Evolutionary conservation across 176 grass and related monocot genomes (phyloP).

Genomic region (Avena insularis): DNA sequence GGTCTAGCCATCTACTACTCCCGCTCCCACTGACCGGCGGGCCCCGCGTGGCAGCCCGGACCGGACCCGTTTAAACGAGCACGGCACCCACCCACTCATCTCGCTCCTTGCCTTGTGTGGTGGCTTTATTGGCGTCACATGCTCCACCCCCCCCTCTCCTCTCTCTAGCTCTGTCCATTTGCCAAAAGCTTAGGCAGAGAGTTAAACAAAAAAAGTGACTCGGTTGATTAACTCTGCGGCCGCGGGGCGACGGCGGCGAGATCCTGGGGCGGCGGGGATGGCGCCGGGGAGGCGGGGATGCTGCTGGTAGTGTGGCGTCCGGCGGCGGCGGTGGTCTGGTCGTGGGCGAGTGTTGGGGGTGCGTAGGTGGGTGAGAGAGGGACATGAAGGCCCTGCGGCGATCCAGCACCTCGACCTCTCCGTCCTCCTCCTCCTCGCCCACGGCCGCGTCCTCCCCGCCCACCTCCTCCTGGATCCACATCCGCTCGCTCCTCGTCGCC

Average conservation of each 20-base stretch:
- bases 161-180: slow-evolving; percentile 33
- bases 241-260: slow-evolving; percentile 40
- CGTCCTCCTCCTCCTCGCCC: slow-evolving; percentile 68
- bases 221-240: slow-evolving; percentile 41
- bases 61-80: slow-evolving; percentile 43
- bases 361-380: slow-evolving; percentile 43
- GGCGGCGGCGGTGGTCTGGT: not conserved
- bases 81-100: slow-evolving; percentile 44
- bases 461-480: slow-evolving; percentile 86
- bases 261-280: slow-evolving; percentile 52
- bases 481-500: slow-evolving; percentile 84
- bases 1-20: not conserved
- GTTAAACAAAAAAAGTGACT: slow-evolving; percentile 5
- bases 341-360: not conserved
- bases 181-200: slow-evolving; percentile 37
- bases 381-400: slow-evolving; percentile 92
- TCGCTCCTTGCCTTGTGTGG: slow-evolving; percentile 22
- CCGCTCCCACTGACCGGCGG: not conserved
- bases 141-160: not conserved
- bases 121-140: slow-evolving; percentile 60
- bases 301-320: slow-evolving; percentile 32
- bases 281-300: slow-evolving; percentile 32
- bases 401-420: slow-evolving; percentile 71
- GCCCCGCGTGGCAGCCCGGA: slow-evolving; percentile 36
- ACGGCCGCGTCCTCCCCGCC: slow-evolving; percentile 71